phyloP scores from a whole-genome alignment of 2,329 filamentous ascomycete species.

The Endoconidiophora laricicola region DNA sequence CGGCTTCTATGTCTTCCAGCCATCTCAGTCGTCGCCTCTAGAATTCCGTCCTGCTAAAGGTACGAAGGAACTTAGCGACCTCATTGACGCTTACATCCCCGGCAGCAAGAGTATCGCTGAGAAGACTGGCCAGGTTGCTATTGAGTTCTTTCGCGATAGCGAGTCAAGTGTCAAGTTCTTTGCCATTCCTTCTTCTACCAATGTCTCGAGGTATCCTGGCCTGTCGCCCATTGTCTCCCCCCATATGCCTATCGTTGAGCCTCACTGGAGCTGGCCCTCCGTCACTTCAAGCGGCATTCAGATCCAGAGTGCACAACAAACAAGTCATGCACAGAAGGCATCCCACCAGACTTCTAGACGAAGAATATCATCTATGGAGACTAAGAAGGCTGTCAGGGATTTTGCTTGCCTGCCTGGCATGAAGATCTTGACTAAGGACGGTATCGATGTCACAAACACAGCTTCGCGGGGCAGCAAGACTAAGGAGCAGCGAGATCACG shows the following conservation, averaged over 20 bases:
- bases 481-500: constrained; percentile 51
- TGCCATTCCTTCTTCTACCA: constrained; percentile 25
- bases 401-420: constrained; percentile 42
- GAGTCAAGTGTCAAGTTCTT: constrained; percentile 42
- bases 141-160: constrained; percentile 41
- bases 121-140: constrained; percentile 39
- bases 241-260: background rate
- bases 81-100: constrained; percentile 41
- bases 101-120: constrained; percentile 37
- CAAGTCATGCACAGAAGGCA: background rate
- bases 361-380: background rate
- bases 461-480: constrained; percentile 47
- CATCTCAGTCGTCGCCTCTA: constrained; percentile 34
- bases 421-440: constrained; percentile 50
- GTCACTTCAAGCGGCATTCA: too few species aligned
- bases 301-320: background rate
- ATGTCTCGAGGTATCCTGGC: constrained; percentile 12
- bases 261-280: background rate
- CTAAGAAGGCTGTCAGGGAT: constrained; percentile 3
- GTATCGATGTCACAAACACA: constrained; percentile 44
- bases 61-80: constrained; percentile 40
- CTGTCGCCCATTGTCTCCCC: constrained; percentile 7
- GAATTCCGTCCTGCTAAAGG: constrained; percentile 52
- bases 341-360: constrained; percentile 10
- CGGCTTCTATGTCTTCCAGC: constrained; percentile 45